Evolutionary conservation across 1,284 basidiomycete species (phyloP).

Genomic region (Puccinia triticina): DNA sequence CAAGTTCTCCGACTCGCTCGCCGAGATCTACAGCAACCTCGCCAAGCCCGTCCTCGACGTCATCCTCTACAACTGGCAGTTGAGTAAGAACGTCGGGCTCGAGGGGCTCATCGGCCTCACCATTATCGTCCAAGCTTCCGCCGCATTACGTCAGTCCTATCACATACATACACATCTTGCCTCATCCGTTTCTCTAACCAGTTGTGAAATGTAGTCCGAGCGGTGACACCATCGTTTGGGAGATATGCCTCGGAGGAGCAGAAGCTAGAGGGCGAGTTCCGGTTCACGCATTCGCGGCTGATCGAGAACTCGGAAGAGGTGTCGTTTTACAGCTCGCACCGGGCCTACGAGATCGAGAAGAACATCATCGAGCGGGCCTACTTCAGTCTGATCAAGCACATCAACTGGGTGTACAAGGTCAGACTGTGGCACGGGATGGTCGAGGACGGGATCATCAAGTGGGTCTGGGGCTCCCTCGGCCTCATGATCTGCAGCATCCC

Average conservation of each 20-base stretch:
- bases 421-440: constrained; percentile 88
- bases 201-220: constrained; percentile 67
- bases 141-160: constrained; percentile 70
- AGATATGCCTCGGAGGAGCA: constrained; percentile 75
- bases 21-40: constrained; percentile 90
- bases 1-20: constrained; percentile 85
- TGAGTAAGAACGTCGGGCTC: constrained; percentile 89
- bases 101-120: constrained; percentile 87
- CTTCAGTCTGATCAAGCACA: constrained; percentile 82
- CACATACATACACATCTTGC: not conserved
- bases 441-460: constrained; percentile 95
- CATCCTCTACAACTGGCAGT: constrained; percentile 92
- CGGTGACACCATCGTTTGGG: constrained; percentile 89
- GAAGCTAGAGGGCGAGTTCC: constrained; percentile 84
- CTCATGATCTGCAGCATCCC: constrained; percentile 90
- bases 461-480: constrained; percentile 61
- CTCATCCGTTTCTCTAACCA: not conserved
- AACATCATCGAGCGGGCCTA: constrained; percentile 89
- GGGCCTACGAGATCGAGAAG: constrained; percentile 88
- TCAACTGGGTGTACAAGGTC: constrained; percentile 77
- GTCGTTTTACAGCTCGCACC: constrained; percentile 87
- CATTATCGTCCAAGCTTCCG: constrained; percentile 78
- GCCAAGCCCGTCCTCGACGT: constrained; percentile 86
- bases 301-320: constrained; percentile 91
- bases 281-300: constrained; percentile 90